Evolutionary conservation across 202 grass and related monocot genomes (phyloP).

Genomic region (Miscanthus sacchariflorus): DNA sequence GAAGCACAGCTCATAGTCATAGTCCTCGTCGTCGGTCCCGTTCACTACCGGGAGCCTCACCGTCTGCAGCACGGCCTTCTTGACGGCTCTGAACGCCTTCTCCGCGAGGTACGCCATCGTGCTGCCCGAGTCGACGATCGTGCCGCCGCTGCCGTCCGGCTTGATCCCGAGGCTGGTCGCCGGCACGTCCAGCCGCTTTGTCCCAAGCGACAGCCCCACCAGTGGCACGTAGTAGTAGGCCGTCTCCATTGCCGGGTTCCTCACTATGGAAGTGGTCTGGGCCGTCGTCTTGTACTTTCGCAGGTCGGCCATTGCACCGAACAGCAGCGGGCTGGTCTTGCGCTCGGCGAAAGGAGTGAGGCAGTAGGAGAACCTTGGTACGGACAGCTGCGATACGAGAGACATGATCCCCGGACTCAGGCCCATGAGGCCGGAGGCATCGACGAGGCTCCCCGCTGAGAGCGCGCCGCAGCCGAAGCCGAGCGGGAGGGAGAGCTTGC

Average conservation of each 20-base stretch:
- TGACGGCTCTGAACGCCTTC: constrained; percentile 44
- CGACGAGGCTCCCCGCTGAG: constrained; percentile 44
- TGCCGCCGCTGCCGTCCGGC: constrained; percentile 60
- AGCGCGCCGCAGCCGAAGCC: constrained; percentile 67
- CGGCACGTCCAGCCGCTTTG: constrained; percentile 49
- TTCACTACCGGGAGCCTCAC: constrained; percentile 56
- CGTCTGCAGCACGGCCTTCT: constrained; percentile 45
- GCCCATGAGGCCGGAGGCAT: constrained; percentile 62
- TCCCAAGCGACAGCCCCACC: constrained; percentile 61
- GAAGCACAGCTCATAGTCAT: constrained; percentile 68
- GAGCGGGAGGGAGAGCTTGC: constrained; percentile 14
- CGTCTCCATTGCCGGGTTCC: constrained; percentile 42
- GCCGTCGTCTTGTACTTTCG: constrained; percentile 18
- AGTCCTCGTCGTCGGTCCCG: background rate
- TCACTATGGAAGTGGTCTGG: constrained; percentile 51
- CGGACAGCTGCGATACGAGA: constrained; percentile 52
- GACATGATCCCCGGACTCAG: constrained; percentile 65
- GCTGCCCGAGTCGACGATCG: constrained; percentile 72
- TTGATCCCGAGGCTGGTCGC: constrained; percentile 43
- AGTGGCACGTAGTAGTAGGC: constrained; percentile 67
- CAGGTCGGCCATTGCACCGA: constrained; percentile 62
- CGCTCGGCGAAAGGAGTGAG: constrained; percentile 60
- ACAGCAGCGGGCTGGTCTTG: constrained; percentile 63
- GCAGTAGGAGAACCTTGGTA: constrained; percentile 70
- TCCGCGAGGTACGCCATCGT: constrained; percentile 50